A percentile compares a stretch with the other conserved stretches of the same genome.
Evolutionary conservation across 257 asterid species (phyloP).

Genomic region (Misopates orontium): DNA sequence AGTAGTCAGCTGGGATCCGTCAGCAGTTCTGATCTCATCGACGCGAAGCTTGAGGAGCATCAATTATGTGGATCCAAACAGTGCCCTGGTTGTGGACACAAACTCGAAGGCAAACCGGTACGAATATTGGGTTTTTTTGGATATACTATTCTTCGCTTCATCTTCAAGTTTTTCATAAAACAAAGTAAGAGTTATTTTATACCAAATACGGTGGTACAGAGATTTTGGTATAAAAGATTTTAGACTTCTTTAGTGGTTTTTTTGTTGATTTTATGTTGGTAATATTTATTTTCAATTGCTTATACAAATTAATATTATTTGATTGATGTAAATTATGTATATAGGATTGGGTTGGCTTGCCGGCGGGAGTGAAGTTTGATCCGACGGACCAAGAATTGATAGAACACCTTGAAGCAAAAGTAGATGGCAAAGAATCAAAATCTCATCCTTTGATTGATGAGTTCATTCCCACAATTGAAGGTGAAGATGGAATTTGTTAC

Average conservation of each 20-base stretch:
- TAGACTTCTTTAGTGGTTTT: too few relatives aligned
- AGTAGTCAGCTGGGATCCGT: slow-evolving; percentile 56
- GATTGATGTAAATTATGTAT: too few relatives aligned
- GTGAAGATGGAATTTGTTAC: slow-evolving; percentile 71
- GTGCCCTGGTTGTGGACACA: slow-evolving; percentile 98
- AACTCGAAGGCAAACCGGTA: slow-evolving; percentile 92
- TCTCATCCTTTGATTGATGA: slow-evolving; percentile 94
- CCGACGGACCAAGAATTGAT: slow-evolving; percentile 98
- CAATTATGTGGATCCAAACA: slow-evolving; percentile 91
- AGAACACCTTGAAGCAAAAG: slow-evolving; percentile 95
- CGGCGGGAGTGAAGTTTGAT: slow-evolving; percentile 98
- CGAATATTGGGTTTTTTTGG: too few relatives aligned
- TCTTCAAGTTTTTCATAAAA: slow-evolving; percentile 26
- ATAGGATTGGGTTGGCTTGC: slow-evolving; percentile 45
- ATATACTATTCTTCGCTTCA: slow-evolving; percentile 49
- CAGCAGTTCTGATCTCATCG: slow-evolving; percentile 86
- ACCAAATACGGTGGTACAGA: too few relatives aligned
- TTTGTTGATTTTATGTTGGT: neutral
- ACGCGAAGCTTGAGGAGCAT: slow-evolving; percentile 95
- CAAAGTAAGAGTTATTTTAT: slow-evolving; percentile 17
- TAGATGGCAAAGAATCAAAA: slow-evolving; percentile 71
- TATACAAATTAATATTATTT: too few relatives aligned
- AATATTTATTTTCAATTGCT: too few relatives aligned
- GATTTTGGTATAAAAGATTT: too few relatives aligned
- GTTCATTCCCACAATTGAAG: slow-evolving; percentile 69